phyloP scores from a whole-genome alignment of 805 yeast genomes.

The Ogataea polymorpha region DNA sequence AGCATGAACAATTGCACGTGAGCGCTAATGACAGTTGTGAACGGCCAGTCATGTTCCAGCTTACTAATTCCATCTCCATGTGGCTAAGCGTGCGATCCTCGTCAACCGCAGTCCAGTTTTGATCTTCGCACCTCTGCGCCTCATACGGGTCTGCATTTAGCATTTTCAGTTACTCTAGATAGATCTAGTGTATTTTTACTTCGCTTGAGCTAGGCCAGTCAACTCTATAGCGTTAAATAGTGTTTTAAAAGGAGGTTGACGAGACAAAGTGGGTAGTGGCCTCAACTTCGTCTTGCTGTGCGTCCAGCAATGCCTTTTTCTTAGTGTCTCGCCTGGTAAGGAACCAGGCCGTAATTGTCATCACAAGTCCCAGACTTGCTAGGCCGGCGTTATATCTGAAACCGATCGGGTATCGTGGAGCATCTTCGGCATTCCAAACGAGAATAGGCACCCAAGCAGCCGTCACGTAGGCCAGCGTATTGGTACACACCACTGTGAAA shows the following conservation, averaged over 20 bases:
- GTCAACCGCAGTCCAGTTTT: too few species aligned
- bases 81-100: too few species aligned
- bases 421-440: constrained; percentile 38
- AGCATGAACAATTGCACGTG: not conserved
- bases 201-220: too few species aligned
- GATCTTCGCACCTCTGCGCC: too few species aligned
- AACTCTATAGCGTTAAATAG: too few species aligned
- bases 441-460: constrained; percentile 41
- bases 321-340: constrained; percentile 24
- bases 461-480: constrained; percentile 41
- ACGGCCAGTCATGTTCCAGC: too few species aligned
- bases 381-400: constrained; percentile 37
- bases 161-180: too few species aligned
- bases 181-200: too few species aligned
- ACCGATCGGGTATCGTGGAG: constrained; percentile 38
- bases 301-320: constrained; percentile 2
- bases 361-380: constrained; percentile 30
- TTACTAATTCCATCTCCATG: too few species aligned
- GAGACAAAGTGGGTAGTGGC: not conserved
- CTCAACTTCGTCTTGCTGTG: not conserved
- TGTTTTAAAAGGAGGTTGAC: not conserved
- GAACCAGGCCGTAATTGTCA: constrained; percentile 27
- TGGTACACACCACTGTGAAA: constrained; percentile 39
- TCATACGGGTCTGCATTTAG: too few species aligned
- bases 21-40: not conserved